phyloP scores from a whole-genome alignment of 163 green algal genomes.

The Trebouxia gelatinosa region DNA sequence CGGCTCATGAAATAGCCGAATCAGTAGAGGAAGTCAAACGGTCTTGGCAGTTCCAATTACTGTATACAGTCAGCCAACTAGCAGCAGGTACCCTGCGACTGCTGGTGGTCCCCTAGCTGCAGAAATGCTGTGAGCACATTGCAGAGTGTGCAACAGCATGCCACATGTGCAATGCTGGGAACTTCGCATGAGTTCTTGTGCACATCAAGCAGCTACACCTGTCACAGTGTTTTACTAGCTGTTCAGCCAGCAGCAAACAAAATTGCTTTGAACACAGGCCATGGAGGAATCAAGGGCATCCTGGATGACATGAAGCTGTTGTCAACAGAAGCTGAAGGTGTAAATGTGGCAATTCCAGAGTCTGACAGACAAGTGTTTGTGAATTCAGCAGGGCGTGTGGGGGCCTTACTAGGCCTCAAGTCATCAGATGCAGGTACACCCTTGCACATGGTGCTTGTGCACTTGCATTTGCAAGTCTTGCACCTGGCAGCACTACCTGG shows the following conservation, averaged over 20 bases:
- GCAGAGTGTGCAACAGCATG: too few species aligned
- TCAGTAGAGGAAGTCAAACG: constrained; percentile 48
- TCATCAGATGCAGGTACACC: background rate
- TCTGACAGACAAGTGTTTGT: constrained; percentile 33
- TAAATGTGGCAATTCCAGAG: constrained; percentile 53
- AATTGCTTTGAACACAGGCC: too few species aligned
- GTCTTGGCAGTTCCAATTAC: constrained; percentile 67
- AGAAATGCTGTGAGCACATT: too few species aligned
- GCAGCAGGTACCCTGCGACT: constrained; percentile 53
- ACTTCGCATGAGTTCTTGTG: too few species aligned
- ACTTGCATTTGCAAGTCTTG: too few species aligned
- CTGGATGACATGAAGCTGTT: constrained; percentile 69
- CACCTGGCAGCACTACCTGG: too few species aligned
- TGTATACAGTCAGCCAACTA: constrained; percentile 62
- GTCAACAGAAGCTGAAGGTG: constrained; percentile 66
- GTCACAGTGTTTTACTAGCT: too few species aligned
- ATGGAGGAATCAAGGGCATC: constrained; percentile 58
- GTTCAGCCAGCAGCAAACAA: too few species aligned
- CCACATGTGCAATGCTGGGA: too few species aligned
- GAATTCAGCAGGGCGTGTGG: constrained; percentile 54
- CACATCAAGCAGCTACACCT: too few species aligned
- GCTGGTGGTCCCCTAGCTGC: too few species aligned
- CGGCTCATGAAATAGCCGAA: constrained; percentile 46
- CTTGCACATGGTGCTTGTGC: too few species aligned
- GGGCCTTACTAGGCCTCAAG: constrained; percentile 56